Base-by-base conservation (phyloP, 768 basidiomycete species). In the Amanita brunnescens region DNA sequence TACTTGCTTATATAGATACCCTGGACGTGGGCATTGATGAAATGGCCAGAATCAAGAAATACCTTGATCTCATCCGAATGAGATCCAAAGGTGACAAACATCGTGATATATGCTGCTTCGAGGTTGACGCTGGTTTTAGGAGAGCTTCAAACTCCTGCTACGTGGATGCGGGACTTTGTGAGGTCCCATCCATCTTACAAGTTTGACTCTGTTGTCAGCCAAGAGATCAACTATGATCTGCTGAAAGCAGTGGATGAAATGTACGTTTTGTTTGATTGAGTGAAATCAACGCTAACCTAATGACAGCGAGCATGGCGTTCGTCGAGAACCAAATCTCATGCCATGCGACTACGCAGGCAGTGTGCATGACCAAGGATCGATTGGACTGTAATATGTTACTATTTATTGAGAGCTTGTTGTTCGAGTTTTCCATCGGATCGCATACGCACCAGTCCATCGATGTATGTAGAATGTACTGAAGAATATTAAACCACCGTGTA, bases 161-260 rank as follows among this genome's bases (percentile, higher is more conserved):
- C 83, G 3, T 99, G 92, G 92, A 93, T 96, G 51, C 80, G 96
- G 32, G 77, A 87, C 42, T 98, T 97, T 67, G 87, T 99, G 38
- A 81, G 83, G 21, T 77, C 83, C 1, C 96, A 99, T 65, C 90
- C 94, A 6, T 77, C 71, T n/a, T 99, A 99, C 71, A 85, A 87
- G 65, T 77, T 80, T 45, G 92, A 99, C 68, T 95, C 92, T n/a
- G 85, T 87, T 46, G 91, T 99, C 16, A 86, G 76, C 46, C 78
- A 90, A 60, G 83, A 87, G 67, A 91, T 98, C 62, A 96, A 93
- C 62, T 96, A 94, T 62, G 96, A 99, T 68, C 76, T 99, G 23
- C 73, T 96, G 62, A 75, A 82, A 40, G 89, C 91, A 2, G 70
- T 96, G 5, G 94, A 98, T 62, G 87, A 91, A 65, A 87, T 98